Evolutionary conservation across 768 basidiomycete species (phyloP).

Genomic region (Hygrophorus pudorinus): DNA sequence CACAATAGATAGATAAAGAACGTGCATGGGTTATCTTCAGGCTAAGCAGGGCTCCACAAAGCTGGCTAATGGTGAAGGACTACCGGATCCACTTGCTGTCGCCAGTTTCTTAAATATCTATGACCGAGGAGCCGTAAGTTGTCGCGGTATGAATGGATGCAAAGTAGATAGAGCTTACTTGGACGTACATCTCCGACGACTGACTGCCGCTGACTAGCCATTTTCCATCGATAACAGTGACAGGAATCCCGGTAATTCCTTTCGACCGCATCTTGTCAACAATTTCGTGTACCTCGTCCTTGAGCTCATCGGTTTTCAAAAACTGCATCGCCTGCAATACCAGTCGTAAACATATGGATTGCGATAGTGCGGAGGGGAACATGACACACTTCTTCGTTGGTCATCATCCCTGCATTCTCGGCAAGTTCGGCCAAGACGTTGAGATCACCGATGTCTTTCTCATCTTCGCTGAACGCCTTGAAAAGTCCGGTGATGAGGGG

Average conservation of each 20-base stretch:
- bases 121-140: background rate
- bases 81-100: background rate
- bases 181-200: slow-evolving; percentile 57
- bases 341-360: background rate
- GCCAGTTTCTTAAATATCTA: slow-evolving; percentile 28
- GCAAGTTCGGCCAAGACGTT: slow-evolving; percentile 52
- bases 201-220: slow-evolving; percentile 74
- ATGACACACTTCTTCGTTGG: slow-evolving; percentile 44
- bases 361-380: slow-evolving; percentile 1
- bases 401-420: slow-evolving; percentile 44
- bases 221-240: slow-evolving; percentile 68
- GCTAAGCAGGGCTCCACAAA: too few relatives aligned
- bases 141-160: slow-evolving; percentile 2
- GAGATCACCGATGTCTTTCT: slow-evolving; percentile 51
- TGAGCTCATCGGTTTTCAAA: slow-evolving; percentile 54
- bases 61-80: too few relatives aligned
- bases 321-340: slow-evolving; percentile 48
- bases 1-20: too few relatives aligned
- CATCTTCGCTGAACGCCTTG: slow-evolving; percentile 56
- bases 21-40: too few relatives aligned
- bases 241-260: slow-evolving; percentile 72
- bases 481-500: slow-evolving; percentile 49
- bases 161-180: slow-evolving; percentile 30
- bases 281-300: slow-evolving; percentile 53
- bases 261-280: slow-evolving; percentile 51